phyloP scores from a whole-genome alignment of 345 rosid species.

The Moricandia moricandioides region DNA sequence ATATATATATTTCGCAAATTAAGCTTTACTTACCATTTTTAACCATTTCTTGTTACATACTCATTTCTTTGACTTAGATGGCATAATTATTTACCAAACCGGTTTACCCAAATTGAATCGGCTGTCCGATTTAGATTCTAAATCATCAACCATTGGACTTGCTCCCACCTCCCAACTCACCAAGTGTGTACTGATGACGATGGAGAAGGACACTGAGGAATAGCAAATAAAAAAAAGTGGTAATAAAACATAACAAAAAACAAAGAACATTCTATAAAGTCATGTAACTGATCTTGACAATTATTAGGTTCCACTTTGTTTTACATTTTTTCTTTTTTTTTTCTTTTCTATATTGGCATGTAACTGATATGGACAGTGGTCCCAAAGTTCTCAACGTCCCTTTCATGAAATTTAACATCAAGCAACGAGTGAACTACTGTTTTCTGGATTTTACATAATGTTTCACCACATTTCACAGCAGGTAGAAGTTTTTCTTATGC shows the following conservation, averaged over 20 bases:
- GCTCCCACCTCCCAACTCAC: not conserved
- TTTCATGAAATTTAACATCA: conserved; percentile 14
- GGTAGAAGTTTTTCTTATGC: not conserved
- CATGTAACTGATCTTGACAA: not conserved
- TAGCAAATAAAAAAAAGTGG: not conserved
- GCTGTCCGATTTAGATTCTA: not conserved
- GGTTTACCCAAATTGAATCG: not conserved
- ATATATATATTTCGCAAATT: too few relatives aligned
- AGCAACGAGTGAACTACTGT: conserved; percentile 19
- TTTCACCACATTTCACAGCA: not conserved
- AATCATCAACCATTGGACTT: not conserved
- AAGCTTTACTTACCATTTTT: not conserved
- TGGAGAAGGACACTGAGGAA: conserved; percentile 1
- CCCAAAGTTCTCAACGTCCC: conserved; percentile 11
- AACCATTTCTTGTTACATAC: too few relatives aligned
- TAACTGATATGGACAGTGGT: conserved; percentile 27
- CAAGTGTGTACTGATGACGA: not conserved
- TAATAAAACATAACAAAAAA: not conserved
- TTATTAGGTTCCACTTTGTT: conserved; percentile 23
- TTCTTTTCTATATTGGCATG: not conserved
- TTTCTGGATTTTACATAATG: not conserved
- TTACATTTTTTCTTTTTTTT: not conserved
- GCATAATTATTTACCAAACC: not conserved
- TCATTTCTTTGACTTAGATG: not conserved
- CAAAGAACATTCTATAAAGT: not conserved